Percentiles rank a stretch among this genome's conserved stretches.
phyloP scores from a whole-genome alignment of 1,284 basidiomycete genomes.

The Leccinum solheimii region DNA sequence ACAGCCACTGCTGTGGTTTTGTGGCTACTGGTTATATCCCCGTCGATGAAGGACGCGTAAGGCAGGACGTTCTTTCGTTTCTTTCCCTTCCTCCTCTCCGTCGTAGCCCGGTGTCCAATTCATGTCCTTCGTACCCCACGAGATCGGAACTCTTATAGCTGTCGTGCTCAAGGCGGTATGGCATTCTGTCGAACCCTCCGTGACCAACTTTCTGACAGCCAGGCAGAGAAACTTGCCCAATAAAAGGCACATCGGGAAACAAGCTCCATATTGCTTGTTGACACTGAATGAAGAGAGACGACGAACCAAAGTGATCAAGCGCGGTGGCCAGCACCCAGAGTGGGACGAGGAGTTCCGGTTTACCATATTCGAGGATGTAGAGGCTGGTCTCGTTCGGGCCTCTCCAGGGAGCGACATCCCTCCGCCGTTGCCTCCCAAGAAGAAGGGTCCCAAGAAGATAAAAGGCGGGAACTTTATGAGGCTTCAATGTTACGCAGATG shows the following conservation, averaged over 20 bases:
- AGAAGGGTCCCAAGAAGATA: slow-evolving; percentile 54
- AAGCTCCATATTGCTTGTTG: slow-evolving; percentile 93
- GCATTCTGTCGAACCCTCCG: slow-evolving; percentile 27
- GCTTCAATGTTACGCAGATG: slow-evolving; percentile 91
- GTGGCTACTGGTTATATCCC: neutral
- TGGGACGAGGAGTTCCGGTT: slow-evolving; percentile 99
- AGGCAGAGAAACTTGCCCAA: slow-evolving; percentile 87
- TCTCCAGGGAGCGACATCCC: slow-evolving; percentile 53
- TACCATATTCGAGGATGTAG: slow-evolving; percentile 80
- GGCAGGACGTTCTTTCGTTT: slow-evolving; percentile 17
- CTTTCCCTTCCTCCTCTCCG: slow-evolving; percentile 5
- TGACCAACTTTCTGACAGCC: slow-evolving; percentile 21
- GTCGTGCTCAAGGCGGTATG: slow-evolving; percentile 94
- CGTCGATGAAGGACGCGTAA: slow-evolving; percentile 24
- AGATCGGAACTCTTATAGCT: slow-evolving; percentile 92
- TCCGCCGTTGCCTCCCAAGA: slow-evolving; percentile 63
- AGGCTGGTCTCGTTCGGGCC: slow-evolving; percentile 59
- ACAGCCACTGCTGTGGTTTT: slow-evolving; percentile 27
- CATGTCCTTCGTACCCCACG: slow-evolving; percentile 62
- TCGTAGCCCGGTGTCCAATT: slow-evolving; percentile 9
- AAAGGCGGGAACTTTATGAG: slow-evolving; percentile 79
- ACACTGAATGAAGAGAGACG: slow-evolving; percentile 78
- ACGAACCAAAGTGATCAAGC: slow-evolving; percentile 88
- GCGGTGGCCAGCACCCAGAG: slow-evolving; percentile 96
- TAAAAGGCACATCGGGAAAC: slow-evolving; percentile 94